Evolutionary conservation across 208 protist genomes (phyloP).

Genomic region (Polymyxa betae): DNA sequence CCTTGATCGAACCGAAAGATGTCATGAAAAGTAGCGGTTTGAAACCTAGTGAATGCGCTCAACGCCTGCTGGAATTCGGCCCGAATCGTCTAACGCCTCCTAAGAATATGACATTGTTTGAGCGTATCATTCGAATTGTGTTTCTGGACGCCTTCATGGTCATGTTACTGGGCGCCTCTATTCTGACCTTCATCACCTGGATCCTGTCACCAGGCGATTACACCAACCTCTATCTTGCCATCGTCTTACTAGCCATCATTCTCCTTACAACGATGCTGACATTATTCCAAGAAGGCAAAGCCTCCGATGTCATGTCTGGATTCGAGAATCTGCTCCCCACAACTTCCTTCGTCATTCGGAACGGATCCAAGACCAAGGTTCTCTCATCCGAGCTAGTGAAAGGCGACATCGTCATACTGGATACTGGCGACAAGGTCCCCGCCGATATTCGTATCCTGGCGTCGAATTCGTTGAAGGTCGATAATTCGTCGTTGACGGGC

Average conservation of each 20-base stretch:
- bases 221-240: not conserved
- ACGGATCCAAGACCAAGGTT: too few relatives aligned
- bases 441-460: conserved; percentile 79
- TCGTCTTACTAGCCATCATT: not conserved
- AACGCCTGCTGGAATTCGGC: not conserved
- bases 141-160: not conserved
- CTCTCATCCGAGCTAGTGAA: conserved; percentile 55
- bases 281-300: conserved; percentile 2
- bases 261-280: not conserved
- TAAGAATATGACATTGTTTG: not conserved
- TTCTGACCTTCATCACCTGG: not conserved
- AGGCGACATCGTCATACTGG: conserved; percentile 79
- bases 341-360: not conserved
- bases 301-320: not conserved
- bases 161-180: not conserved
- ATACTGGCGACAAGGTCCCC: conserved; percentile 77
- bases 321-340: not conserved
- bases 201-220: not conserved
- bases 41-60: not conserved
- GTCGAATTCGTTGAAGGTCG: conserved; percentile 70
- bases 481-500: conserved; percentile 63
- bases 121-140: not conserved
- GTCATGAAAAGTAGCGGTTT: not conserved
- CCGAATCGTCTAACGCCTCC: not conserved
- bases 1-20: not conserved